These are phyloP conservation scores for Lyophyllum decastes DNA, from an alignment of 768 basidiomycete species.

Conservation along the genomic window DNA sequence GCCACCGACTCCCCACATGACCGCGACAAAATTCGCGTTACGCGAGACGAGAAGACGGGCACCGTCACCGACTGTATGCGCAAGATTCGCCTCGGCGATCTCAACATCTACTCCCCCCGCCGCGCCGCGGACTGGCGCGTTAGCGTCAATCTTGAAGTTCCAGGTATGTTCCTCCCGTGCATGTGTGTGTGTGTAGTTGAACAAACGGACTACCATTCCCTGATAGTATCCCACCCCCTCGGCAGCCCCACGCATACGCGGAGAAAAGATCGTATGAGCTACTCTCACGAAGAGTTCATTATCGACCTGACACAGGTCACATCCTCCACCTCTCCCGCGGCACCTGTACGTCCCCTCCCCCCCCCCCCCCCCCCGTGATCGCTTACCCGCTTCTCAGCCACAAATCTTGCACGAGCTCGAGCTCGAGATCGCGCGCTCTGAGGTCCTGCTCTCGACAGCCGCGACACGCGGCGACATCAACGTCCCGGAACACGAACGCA, in stretches of 20 bases:
- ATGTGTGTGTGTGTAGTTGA: background rate
- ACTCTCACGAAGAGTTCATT: slow-evolving; percentile 89
- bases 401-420: slow-evolving; percentile 86
- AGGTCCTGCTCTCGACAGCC: slow-evolving; percentile 71
- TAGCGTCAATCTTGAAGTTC: slow-evolving; percentile 90
- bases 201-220: too few relatives aligned
- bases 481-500: slow-evolving; percentile 62
- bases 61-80: slow-evolving; percentile 65
- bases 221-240: slow-evolving; percentile 63
- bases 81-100: slow-evolving; percentile 82
- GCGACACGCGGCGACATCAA: slow-evolving; percentile 64
- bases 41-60: slow-evolving; percentile 74
- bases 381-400: slow-evolving; percentile 34
- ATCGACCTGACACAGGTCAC: slow-evolving; percentile 95
- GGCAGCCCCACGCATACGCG: slow-evolving; percentile 63
- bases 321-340: slow-evolving; percentile 45
- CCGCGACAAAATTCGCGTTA: slow-evolving; percentile 76
- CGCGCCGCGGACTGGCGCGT: slow-evolving; percentile 88
- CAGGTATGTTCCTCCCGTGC: slow-evolving; percentile 51
- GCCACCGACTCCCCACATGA: slow-evolving; percentile 34
- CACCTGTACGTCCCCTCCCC: slow-evolving; percentile 44
- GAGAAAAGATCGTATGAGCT: slow-evolving; percentile 89
- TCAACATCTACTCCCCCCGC: slow-evolving; percentile 87
- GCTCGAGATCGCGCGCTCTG: slow-evolving; percentile 78
- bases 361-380: background rate